Percentiles rank a stretch among this genome's conserved stretches.
Evolutionary conservation across 116 monocot genomes (phyloP).

Genomic region (Posidonia oceanica): DNA sequence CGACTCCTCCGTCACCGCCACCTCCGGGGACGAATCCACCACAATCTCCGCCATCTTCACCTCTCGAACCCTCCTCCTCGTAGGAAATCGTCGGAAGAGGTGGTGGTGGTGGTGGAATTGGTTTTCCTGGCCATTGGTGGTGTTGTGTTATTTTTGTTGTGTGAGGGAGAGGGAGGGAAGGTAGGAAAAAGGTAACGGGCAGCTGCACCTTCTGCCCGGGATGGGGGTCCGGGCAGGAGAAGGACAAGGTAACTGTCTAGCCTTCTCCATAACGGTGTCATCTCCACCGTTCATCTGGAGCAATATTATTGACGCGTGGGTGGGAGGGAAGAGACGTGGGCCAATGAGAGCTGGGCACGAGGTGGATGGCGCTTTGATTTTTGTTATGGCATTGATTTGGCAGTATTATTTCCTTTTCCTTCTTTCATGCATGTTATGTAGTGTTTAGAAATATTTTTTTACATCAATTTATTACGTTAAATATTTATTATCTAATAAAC

Average conservation of each 20-base stretch:
- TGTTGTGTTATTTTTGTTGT: neutral
- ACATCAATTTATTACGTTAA: no score
- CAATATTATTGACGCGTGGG: neutral
- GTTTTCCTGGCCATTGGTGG: no score
- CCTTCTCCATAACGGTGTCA: neutral
- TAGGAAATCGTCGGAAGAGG: neutral
- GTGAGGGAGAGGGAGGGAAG: neutral
- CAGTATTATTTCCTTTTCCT: no score
- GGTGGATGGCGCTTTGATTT: no score
- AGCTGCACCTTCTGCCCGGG: neutral
- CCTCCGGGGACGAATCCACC: neutral
- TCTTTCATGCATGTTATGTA: no score
- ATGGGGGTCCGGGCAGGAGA: neutral
- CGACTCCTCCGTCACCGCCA: neutral
- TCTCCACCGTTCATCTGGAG: neutral
- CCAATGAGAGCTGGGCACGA: neutral
- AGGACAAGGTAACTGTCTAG: neutral
- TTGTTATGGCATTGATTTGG: no score
- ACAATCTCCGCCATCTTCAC: conserved; percentile 3
- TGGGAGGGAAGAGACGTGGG: neutral
- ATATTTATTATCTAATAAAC: no score
- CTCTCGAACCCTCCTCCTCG: neutral
- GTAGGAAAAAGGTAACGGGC: neutral
- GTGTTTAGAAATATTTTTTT: no score
- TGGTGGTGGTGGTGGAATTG: no score